phyloP scores from a whole-genome alignment of 169 alveolate species.

The Perkinsus chesapeaki region DNA sequence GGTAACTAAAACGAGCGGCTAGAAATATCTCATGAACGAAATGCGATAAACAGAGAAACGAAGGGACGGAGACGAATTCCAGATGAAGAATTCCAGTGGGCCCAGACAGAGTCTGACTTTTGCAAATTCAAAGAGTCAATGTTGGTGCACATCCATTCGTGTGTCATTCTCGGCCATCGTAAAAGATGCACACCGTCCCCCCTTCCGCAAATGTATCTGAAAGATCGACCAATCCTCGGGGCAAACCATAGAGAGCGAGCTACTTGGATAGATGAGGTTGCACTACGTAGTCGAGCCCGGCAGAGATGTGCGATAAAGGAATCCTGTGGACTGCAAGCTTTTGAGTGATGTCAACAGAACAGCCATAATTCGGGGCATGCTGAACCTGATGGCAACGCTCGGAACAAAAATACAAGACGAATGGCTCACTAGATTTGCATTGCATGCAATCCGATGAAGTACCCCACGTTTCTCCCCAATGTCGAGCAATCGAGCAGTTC shows the following conservation, averaged over 20 bases:
- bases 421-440: background rate
- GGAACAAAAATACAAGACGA: background rate
- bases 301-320: background rate
- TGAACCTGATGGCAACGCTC: background rate
- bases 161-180: background rate
- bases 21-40: too few species aligned
- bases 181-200: background rate
- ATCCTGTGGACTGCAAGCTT: background rate
- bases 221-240: background rate
- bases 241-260: background rate
- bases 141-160: background rate
- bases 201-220: background rate
- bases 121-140: background rate
- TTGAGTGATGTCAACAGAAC: background rate
- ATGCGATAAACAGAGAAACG: background rate
- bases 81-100: too few species aligned
- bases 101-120: background rate
- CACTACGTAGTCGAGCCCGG: background rate
- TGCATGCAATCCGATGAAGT: background rate
- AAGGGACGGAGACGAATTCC: too few species aligned
- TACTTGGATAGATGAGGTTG: background rate
- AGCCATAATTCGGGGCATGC: background rate
- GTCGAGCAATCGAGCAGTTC: background rate
- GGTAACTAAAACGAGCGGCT: background rate
- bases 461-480: background rate